These are phyloP conservation scores for Omphalotus olearius DNA, from an alignment of 1,284 basidiomycete genomes.

Conservation along the genomic window DNA sequence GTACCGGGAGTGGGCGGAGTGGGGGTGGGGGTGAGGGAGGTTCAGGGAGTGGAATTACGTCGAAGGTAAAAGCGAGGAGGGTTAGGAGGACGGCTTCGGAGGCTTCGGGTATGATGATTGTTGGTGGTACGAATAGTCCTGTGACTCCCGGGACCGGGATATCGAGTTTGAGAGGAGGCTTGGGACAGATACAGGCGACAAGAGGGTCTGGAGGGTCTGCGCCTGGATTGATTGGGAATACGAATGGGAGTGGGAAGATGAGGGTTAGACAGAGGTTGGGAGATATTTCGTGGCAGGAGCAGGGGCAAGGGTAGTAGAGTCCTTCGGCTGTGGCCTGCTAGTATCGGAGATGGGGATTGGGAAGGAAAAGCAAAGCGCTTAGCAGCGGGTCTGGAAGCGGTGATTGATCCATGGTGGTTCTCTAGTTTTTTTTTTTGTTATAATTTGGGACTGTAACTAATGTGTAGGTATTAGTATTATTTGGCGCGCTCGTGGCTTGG, in stretches of 20 bases:
- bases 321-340: too few species aligned
- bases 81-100: conserved; percentile 68
- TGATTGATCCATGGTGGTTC: too few species aligned
- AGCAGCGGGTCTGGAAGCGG: too few species aligned
- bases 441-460: too few species aligned
- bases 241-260: too few species aligned
- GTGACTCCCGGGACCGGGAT: conserved; percentile 21
- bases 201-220: conserved; percentile 24
- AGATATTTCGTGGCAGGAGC: conserved; percentile 45
- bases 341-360: too few species aligned
- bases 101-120: conserved; percentile 28
- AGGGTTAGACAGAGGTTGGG: conserved; percentile 40
- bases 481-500: too few species aligned
- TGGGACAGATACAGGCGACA: conserved; percentile 20
- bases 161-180: conserved; percentile 13
- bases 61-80: conserved; percentile 37
- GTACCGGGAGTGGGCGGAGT: conserved; percentile 21
- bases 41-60: conserved; percentile 38
- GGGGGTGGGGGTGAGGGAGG: conserved; percentile 13
- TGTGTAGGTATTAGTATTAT: too few species aligned
- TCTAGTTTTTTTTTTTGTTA: too few species aligned
- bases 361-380: too few species aligned
- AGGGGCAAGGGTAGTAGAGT: neutral
- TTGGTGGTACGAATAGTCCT: conserved; percentile 19
- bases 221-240: too few species aligned